These are phyloP conservation scores for Talaromyces atroroseus DNA, from an alignment of 2,329 filamentous ascomycete species.

Conservation along the genomic window DNA sequence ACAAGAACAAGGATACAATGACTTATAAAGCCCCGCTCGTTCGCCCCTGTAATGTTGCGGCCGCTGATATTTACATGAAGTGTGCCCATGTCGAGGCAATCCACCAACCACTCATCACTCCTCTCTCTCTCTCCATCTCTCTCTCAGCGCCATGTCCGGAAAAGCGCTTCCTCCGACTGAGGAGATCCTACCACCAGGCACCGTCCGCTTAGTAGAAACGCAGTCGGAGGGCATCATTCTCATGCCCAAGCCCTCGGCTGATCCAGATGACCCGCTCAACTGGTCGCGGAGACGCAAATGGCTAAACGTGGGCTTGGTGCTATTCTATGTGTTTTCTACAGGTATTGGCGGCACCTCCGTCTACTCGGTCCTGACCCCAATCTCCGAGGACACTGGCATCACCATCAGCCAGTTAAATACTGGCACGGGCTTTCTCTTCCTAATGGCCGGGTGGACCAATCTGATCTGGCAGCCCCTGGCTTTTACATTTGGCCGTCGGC, in stretches of 20 bases:
- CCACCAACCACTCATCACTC: too few species aligned
- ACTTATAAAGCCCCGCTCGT: too few species aligned
- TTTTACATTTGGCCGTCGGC: constrained; percentile 23
- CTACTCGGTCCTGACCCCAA: constrained; percentile 31
- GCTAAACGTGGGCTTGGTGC: constrained; percentile 13
- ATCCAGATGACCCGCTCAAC: constrained; percentile 39
- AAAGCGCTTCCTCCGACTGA: background rate
- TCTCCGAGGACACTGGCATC: constrained; percentile 40
- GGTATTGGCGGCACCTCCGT: constrained; percentile 28
- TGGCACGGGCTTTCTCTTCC: constrained; percentile 40
- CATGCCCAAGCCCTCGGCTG: constrained; percentile 30
- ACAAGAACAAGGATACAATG: too few species aligned
- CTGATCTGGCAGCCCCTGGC: constrained; percentile 33
- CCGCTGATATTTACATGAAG: too few species aligned
- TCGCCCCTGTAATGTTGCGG: too few species aligned
- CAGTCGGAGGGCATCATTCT: constrained; percentile 26
- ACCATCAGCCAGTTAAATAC: constrained; percentile 42
- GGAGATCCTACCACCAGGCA: constrained; percentile 24
- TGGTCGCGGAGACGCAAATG: constrained; percentile 31
- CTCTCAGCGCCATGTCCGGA: too few species aligned
- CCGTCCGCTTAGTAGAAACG: constrained; percentile 32
- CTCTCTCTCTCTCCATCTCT: too few species aligned
- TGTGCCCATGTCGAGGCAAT: too few species aligned
- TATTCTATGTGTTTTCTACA: constrained; percentile 27
- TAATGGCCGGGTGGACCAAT: constrained; percentile 28